A percentile compares a stretch with the other conserved stretches of the same genome.
phyloP scores from a whole-genome alignment of 208 protist species.

The Crithidia expoeki region DNA sequence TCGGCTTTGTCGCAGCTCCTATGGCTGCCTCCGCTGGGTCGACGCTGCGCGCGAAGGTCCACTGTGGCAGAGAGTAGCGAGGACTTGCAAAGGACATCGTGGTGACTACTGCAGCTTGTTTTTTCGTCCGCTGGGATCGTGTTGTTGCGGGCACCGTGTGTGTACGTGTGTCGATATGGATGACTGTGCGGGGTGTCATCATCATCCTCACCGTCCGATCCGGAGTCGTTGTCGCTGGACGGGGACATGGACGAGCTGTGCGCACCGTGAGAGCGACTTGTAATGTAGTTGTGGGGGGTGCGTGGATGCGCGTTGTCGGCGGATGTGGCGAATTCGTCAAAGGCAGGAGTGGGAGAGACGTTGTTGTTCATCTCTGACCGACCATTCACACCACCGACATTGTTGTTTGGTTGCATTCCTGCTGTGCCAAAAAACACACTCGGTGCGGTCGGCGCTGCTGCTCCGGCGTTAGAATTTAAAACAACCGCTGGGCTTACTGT shows the following conservation, averaged over 20 bases:
- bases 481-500: neutral
- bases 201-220: too few species aligned
- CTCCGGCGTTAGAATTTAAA: neutral
- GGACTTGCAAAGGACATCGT: neutral
- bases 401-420: neutral
- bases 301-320: neutral
- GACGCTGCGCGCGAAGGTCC: neutral
- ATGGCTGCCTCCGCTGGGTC: neutral
- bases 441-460: neutral
- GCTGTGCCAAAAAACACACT: neutral
- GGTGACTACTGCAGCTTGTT: neutral
- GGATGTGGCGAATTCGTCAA: neutral
- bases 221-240: neutral
- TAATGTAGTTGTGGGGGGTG: neutral
- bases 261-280: neutral
- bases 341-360: neutral
- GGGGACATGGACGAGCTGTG: neutral
- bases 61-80: conserved; percentile 9
- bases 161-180: neutral
- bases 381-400: neutral
- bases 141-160: neutral
- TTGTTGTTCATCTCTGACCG: neutral
- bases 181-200: neutral
- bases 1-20: neutral
- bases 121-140: neutral